Base-by-base conservation (phyloP, 805 yeast genomes). In the Tetrapisispora nanseiensis region DNA sequence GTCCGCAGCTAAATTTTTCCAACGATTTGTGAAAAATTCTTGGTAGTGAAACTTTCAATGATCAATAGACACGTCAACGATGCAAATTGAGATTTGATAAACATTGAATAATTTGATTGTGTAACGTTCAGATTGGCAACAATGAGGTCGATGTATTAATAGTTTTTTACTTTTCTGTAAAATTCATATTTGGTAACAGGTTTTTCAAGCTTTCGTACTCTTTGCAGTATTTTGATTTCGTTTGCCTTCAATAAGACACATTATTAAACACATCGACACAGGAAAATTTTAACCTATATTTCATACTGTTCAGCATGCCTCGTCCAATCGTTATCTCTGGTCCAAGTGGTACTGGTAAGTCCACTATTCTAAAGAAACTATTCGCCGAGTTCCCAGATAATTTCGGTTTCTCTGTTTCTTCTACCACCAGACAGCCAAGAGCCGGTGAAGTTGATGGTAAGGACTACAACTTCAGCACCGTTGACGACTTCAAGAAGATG, bases 301-400 rank as follows among this genome's bases (percentile, higher is more conserved):
- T 21, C 7, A 31, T 16, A 11, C 33, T 15, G 23, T 18, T 6
- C 8, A 33, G 5, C 6, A 37, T 37, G 40, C 23, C 40, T 30
- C 40, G 40, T 37, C 97, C 97, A 40, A 81, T 92, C 50, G 97
- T 92, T 49, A 75, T 92, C 48, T 87, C 96, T 33, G 99, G 98
- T 51, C 99, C 99, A 43, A 86, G 96, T 40, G 95, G 78, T 54
- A 74, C 97, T 30, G 99, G 99, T 49, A 92, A 92, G 66, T 86
- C 97, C 51, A 92, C 99, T 11, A 71, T 92, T 42, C 72, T 92
- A 61, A 87, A 92, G 68, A 82, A 80, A 62, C 71, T 92, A 50
- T 84, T 92, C 59, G 87, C 83, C 37, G 97, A 90, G 63, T 87
- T 63, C 65, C 98, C 98, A 46, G 80, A 75, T 52, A 76, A 71